Evolutionary conservation across 495 filamentous ascomycete species (phyloP), one percentile per base, ranked within the genome.

Genomic region (Penicillium pulvis): DNA sequence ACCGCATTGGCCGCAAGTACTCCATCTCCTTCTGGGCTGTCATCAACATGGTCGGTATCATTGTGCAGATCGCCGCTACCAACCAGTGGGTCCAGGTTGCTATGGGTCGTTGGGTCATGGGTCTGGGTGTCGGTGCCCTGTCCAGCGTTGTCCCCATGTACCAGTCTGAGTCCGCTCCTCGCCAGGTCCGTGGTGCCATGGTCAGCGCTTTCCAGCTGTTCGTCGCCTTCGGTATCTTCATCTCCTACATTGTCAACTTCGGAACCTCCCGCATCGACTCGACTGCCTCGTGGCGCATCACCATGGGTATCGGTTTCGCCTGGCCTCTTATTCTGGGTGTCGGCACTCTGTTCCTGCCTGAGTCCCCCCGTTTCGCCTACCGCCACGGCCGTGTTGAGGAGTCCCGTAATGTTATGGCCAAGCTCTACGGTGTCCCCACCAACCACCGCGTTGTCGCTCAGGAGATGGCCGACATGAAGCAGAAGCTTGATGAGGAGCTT

Each of bases 191-290:
- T 59, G 87, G 86, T 69, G 77, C 87, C 51, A 81, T 90, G 58
- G 81, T 90, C 59, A 85, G 83, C 51, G 82, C 82, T 43, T 94
- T 95, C 78, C 91, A 95, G 76, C 83, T 95, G 23, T 92, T 94
- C 76, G 90, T 94, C 70, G 91, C 91, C 30, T 80, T 92, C 56
- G 91, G 91, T 61, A 94, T 93, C 73, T 91, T 91, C 75, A 83
- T 86, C 46, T 88, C 90, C 59, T 85, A 91, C 72, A 85, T 89
- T 72, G 81, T 93, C 80, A 92, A 94, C 73, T 94, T 79, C 69
- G 90, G 89, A 39, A 92, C 90, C 24, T 75, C 84, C 56, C 66
- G 56, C 14, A 39, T 55, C 51, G 63, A 83, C 26, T 73, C 73
- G 43, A 83, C 84, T 41, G 82, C 80, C 31, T 85, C 87, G 16